Evolutionary conservation across 306 rosid genomes (phyloP), one percentile per base, ranked within the genome.

Genomic region (Rosa persica): DNA sequence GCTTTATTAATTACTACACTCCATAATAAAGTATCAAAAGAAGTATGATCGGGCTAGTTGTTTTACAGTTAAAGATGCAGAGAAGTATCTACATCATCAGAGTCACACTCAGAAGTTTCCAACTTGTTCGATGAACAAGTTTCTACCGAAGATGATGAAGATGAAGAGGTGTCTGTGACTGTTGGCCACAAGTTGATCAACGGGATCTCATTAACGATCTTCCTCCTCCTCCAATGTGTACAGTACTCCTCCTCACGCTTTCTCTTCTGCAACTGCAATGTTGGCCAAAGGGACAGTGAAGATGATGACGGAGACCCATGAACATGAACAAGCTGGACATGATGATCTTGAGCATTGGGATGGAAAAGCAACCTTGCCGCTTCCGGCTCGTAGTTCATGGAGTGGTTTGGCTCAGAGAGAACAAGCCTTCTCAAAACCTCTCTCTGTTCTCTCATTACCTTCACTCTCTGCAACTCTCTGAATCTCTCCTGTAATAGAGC

Each of bases 401-500:
- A 61, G 58, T 74, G 67, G 85, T 42, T 86, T 30, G 87, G 82
- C 69, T 81, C 85, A 15, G 85, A 79, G 38, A 44, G 60, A 43
- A 60, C 54, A 40, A 81, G 76, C 66, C 81, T 71, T 78, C 84
- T 86, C 73, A 79, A 70, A 30, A 87, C 85, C 90, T 89, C 94
- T 76, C 82, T 90, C 70, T 91, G 94, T 49, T 93, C 91, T 51
- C 99, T 93, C 94, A 93, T 91, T 77, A 90, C 92, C 81, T 91
- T 96, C 78, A 82, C 93, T 88, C 91, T 96, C 80, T 93, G 89
- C 36, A 96, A 67, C 76, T 91, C 87, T 72, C 92, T 86, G 65
- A 96, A 96, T 81, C 98, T 91, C 87, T 96, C 96, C 85, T 93
- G 99, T 60, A 96, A 81, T 47, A 96, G 82, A 76, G 92, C 91